These are phyloP conservation scores for Crithidia fasciculata DNA, from an alignment of 208 protist genomes.

Conservation along the genomic window DNA sequence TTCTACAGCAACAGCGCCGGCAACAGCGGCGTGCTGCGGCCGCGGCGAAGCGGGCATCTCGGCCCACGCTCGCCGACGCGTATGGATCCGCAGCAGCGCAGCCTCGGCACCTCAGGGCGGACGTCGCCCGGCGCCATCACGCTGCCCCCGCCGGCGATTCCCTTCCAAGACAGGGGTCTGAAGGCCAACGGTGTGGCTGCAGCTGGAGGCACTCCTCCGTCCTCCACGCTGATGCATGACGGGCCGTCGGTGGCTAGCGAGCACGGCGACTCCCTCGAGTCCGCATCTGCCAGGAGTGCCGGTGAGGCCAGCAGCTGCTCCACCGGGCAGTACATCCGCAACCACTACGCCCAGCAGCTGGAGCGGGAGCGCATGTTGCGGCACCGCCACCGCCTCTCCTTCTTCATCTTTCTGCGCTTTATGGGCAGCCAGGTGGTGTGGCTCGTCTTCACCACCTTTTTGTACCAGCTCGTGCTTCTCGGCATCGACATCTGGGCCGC, in stretches of 20 bases:
- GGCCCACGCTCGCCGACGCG: slow-evolving; percentile 1
- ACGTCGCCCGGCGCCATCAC: slow-evolving; percentile 3
- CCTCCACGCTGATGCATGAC: slow-evolving; percentile 1
- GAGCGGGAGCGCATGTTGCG: slow-evolving; percentile 30
- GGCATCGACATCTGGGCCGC: slow-evolving; percentile 57
- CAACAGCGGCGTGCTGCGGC: slow-evolving; percentile 16
- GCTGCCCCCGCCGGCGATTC: slow-evolving; percentile 8
- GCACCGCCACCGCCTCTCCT: slow-evolving; percentile 20
- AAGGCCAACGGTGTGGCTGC: background rate
- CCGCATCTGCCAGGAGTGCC: slow-evolving; percentile 7
- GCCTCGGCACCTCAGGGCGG: slow-evolving; percentile 5
- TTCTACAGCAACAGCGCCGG: slow-evolving; percentile 12
- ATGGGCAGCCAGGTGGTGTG: slow-evolving; percentile 57
- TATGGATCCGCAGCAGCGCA: slow-evolving; percentile 3
- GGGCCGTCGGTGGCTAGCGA: background rate
- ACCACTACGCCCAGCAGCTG: slow-evolving; percentile 30
- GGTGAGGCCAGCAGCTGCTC: slow-evolving; percentile 26
- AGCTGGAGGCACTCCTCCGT: background rate
- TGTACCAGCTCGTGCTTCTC: slow-evolving; percentile 50
- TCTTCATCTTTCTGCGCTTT: slow-evolving; percentile 45
- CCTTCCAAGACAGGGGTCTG: background rate
- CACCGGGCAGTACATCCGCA: slow-evolving; percentile 18
- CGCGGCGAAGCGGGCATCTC: slow-evolving; percentile 4
- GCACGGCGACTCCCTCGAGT: background rate
- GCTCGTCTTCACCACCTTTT: slow-evolving; percentile 36